phyloP scores from a whole-genome alignment of 257 asterid genomes.

The Ballota nigra region DNA sequence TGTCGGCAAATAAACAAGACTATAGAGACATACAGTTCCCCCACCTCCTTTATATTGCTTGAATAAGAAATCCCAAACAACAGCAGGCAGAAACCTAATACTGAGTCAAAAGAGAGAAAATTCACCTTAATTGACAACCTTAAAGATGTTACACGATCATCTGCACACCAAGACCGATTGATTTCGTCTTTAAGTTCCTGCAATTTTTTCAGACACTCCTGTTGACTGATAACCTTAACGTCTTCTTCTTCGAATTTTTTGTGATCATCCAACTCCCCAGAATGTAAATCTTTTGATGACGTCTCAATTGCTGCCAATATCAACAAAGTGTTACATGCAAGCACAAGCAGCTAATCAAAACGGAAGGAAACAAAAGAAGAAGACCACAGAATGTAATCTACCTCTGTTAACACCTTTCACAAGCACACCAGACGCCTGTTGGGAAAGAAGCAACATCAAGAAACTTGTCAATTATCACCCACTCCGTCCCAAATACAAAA shows the following conservation, averaged over 20 bases:
- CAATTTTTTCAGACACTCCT: slow-evolving; percentile 62
- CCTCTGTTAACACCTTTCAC: slow-evolving; percentile 61
- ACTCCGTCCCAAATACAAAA: slow-evolving; percentile 15
- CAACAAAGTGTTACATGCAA: slow-evolving; percentile 24
- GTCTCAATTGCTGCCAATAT: slow-evolving; percentile 46
- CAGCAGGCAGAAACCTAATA: slow-evolving; percentile 10
- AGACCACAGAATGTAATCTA: slow-evolving; percentile 28
- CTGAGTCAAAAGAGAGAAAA: slow-evolving; percentile 7
- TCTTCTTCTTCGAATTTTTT: slow-evolving; percentile 53
- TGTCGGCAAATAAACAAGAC: background rate
- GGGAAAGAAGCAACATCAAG: slow-evolving; percentile 20
- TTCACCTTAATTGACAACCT: slow-evolving; percentile 81
- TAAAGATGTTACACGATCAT: slow-evolving; percentile 74
- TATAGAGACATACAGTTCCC: background rate
- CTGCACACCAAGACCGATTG: slow-evolving; percentile 64
- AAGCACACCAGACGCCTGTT: slow-evolving; percentile 51
- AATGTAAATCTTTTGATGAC: slow-evolving; percentile 44
- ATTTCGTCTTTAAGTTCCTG: slow-evolving; percentile 69
- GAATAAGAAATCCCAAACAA: background rate
- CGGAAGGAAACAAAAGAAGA: background rate
- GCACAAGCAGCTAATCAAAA: slow-evolving; percentile 26
- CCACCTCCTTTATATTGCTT: background rate
- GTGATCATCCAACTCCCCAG: slow-evolving; percentile 61
- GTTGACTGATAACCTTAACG: slow-evolving; percentile 52
- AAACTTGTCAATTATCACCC: slow-evolving; percentile 12